Evolutionary conservation across 2,329 filamentous ascomycete genomes (phyloP).

Genomic region (Sarocladiaceae sp.): DNA sequence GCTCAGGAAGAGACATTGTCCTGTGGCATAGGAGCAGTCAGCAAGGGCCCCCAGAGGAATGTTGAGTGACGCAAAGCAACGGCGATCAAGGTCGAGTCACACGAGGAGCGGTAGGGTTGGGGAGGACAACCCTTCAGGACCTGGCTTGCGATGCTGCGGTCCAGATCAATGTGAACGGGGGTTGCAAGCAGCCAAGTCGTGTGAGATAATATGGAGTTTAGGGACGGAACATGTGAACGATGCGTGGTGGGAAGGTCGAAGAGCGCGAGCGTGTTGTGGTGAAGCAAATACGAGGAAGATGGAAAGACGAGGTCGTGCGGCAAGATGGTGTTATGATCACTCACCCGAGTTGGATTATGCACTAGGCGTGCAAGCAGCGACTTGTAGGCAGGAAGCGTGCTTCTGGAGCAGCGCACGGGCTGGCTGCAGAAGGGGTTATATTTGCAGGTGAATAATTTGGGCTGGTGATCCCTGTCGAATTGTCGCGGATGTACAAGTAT

Average conservation of each 20-base stretch:
- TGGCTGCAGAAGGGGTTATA: background rate
- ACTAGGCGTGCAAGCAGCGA: conserved; percentile 4
- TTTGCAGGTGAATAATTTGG: conserved; percentile 6
- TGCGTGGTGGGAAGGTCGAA: background rate
- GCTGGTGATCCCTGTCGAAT: conserved; percentile 5
- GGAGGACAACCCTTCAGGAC: conserved; percentile 6
- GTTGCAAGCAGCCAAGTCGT: background rate
- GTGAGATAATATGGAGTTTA: background rate
- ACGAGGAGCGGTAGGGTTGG: conserved; percentile 5
- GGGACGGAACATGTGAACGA: too few relatives aligned
- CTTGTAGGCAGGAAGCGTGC: too few relatives aligned
- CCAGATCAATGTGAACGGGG: conserved; percentile 2
- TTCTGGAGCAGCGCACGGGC: conserved; percentile 5
- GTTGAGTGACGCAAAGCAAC: conserved; percentile 4
- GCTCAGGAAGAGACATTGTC: conserved; percentile 56
- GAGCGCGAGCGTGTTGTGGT: background rate
- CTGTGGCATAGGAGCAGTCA: conserved; percentile 20
- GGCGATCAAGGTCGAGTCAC: background rate
- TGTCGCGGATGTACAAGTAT: conserved; percentile 5
- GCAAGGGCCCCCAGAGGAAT: conserved; percentile 1
- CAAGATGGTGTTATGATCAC: conserved; percentile 7
- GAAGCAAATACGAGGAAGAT: background rate
- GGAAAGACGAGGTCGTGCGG: background rate
- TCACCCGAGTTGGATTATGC: conserved; percentile 7
- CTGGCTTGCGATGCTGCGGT: conserved; percentile 3